Evolutionary conservation across 179 eudicot species (phyloP).

Genomic region (Beta macrorhiza): DNA sequence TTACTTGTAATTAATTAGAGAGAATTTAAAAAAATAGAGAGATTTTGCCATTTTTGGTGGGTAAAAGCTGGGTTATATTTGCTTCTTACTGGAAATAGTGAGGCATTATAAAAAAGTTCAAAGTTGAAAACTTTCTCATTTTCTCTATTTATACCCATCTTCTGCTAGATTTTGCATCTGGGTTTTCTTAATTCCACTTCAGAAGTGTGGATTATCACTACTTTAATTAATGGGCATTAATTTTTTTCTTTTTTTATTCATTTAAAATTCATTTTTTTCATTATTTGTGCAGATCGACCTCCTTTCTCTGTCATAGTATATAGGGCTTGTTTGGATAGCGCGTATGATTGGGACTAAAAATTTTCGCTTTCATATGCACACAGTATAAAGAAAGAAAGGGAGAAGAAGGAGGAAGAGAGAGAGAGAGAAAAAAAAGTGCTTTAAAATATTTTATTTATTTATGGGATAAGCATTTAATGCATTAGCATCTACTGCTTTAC

Average conservation of each 20-base stretch:
- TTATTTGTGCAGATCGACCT: conserved; percentile 20
- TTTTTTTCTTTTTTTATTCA: not conserved
- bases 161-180: conserved; percentile 12
- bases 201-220: conserved; percentile 4
- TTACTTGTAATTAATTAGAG: not conserved
- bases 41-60: not conserved
- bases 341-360: conserved; percentile 5
- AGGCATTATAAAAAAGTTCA: no score
- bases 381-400: not conserved
- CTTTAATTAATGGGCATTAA: not conserved
- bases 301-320: conserved; percentile 6
- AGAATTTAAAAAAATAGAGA: not conserved
- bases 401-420: conserved; percentile 9
- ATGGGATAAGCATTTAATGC: conserved; percentile 30
- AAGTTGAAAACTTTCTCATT: not conserved
- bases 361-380: conserved; percentile 19
- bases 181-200: conserved; percentile 16
- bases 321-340: conserved; percentile 13
- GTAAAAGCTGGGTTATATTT: not conserved
- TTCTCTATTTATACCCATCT: not conserved
- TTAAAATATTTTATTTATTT: not conserved
- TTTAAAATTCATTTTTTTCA: not conserved
- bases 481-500: conserved; percentile 23
- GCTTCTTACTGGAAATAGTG: not conserved
- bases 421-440: not conserved